Percentiles rank a stretch among this genome's conserved stretches.
phyloP scores from a whole-genome alignment of 2,329 filamentous ascomycete species.

The Trichoderma sp. region DNA sequence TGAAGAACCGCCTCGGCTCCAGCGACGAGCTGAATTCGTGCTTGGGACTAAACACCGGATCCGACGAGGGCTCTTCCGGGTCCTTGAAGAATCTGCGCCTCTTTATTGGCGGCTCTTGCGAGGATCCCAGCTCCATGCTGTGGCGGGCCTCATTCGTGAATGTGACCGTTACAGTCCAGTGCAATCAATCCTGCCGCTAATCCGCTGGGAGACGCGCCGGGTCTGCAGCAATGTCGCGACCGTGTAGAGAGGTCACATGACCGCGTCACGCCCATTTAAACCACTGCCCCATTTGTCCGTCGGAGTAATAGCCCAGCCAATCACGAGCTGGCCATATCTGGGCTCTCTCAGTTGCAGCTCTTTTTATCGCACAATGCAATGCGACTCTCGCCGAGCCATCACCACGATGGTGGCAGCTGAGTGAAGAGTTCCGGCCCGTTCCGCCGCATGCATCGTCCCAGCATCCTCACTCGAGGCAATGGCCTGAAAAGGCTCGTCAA shows the following conservation, averaged over 20 bases:
- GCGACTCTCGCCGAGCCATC: constrained; percentile 11
- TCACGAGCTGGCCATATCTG: constrained; percentile 8
- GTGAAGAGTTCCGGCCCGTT: background rate
- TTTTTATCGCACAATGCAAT: constrained; percentile 8
- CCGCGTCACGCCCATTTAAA: constrained; percentile 26
- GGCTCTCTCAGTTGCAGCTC: background rate
- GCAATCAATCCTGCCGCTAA: background rate
- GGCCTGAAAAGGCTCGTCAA: constrained; percentile 39
- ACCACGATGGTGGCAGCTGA: constrained; percentile 10
- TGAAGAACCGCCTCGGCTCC: constrained; percentile 29
- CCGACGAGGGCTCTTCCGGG: constrained; percentile 32
- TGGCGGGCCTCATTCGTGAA: constrained; percentile 4
- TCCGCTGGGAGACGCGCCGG: constrained; percentile 42
- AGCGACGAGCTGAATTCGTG: constrained; percentile 26
- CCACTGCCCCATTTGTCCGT: constrained; percentile 12
- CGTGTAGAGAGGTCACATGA: constrained; percentile 44
- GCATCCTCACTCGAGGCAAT: constrained; percentile 32
- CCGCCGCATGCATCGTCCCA: constrained; percentile 41
- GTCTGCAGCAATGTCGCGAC: constrained; percentile 18
- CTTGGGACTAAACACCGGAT: constrained; percentile 27
- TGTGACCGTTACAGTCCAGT: background rate
- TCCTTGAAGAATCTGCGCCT: constrained; percentile 41
- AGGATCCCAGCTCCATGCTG: constrained; percentile 39
- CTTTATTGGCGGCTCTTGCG: constrained; percentile 47
- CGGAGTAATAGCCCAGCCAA: constrained; percentile 12